Percentiles rank a stretch among this genome's conserved stretches.
These are phyloP conservation scores for Metarhizium brunneum DNA, from an alignment of 2,329 filamentous ascomycete species.

Conservation along the genomic window DNA sequence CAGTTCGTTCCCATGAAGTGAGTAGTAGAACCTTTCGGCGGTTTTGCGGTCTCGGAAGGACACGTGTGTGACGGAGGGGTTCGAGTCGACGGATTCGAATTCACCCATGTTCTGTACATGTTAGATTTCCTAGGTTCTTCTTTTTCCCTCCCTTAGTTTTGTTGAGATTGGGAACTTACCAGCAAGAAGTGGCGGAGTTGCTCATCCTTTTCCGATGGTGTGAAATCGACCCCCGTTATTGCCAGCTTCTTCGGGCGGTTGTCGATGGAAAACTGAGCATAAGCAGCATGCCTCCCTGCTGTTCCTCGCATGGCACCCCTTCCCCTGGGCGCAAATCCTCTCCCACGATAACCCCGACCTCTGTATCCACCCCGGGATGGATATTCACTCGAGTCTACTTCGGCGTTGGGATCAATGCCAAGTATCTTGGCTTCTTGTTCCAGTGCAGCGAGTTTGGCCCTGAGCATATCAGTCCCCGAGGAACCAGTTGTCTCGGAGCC, in stretches of 20 bases:
- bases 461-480: conserved; percentile 54
- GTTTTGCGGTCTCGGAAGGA: conserved; percentile 60
- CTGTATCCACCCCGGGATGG: conserved; percentile 27
- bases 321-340: conserved; percentile 24
- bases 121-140: not conserved
- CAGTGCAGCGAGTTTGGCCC: conserved; percentile 61
- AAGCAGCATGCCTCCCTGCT: conserved; percentile 43
- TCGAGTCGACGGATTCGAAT: conserved; percentile 47
- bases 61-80: conserved; percentile 39
- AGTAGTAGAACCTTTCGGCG: conserved; percentile 60
- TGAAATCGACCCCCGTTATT: conserved; percentile 55
- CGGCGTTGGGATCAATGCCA: conserved; percentile 52
- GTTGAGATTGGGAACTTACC: conserved; percentile 30
- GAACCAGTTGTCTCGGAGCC: conserved; percentile 16
- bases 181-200: conserved; percentile 61
- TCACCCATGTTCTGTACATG: conserved; percentile 48
- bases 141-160: too few relatives aligned
- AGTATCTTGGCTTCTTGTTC: conserved; percentile 63
- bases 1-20: conserved; percentile 46
- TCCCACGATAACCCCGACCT: conserved; percentile 24
- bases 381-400: conserved; percentile 30
- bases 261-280: conserved; percentile 60
- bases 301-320: conserved; percentile 31
- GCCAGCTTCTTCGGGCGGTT: conserved; percentile 64
- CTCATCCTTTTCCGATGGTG: conserved; percentile 55